Percentiles rank a stretch among this genome's conserved stretches.
phyloP scores from a whole-genome alignment of 257 asterid species.

The Lycium barbarum region DNA sequence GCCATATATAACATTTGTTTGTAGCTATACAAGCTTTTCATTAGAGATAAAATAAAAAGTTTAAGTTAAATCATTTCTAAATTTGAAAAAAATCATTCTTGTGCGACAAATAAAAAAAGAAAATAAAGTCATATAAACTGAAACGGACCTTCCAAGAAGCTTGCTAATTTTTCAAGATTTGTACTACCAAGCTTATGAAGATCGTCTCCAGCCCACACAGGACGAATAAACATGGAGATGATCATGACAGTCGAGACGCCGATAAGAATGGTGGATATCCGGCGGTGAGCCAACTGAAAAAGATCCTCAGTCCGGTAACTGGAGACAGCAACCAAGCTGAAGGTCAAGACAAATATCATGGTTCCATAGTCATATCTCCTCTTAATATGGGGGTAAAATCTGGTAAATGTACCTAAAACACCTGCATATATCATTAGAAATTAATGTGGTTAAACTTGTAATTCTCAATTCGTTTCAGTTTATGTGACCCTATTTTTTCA shows the following conservation, averaged over 20 bases:
- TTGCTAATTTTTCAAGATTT: slow-evolving; percentile 63
- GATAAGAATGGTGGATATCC: slow-evolving; percentile 61
- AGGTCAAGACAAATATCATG: slow-evolving; percentile 66
- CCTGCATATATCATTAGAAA: slow-evolving; percentile 47
- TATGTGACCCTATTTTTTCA: no score
- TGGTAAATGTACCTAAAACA: slow-evolving; percentile 52
- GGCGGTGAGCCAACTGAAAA: slow-evolving; percentile 54
- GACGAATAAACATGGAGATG: slow-evolving; percentile 57
- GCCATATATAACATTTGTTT: neutral
- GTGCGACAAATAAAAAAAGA: neutral
- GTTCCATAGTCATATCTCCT: slow-evolving; percentile 75
- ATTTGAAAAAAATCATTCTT: no score
- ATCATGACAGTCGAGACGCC: slow-evolving; percentile 64
- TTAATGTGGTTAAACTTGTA: neutral
- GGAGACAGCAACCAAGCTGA: slow-evolving; percentile 68
- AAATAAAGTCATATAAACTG: neutral
- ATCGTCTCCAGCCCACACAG: slow-evolving; percentile 93
- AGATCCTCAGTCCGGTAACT: slow-evolving; percentile 59
- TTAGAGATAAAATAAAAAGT: no score
- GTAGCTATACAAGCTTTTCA: no score
- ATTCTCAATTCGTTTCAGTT: no score
- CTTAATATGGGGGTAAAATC: slow-evolving; percentile 67
- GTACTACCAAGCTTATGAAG: slow-evolving; percentile 52
- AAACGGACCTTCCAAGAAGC: slow-evolving; percentile 57
- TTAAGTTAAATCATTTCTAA: no score